phyloP scores from a whole-genome alignment of 352 stramenopile species.

The Peronospora farinosa region DNA sequence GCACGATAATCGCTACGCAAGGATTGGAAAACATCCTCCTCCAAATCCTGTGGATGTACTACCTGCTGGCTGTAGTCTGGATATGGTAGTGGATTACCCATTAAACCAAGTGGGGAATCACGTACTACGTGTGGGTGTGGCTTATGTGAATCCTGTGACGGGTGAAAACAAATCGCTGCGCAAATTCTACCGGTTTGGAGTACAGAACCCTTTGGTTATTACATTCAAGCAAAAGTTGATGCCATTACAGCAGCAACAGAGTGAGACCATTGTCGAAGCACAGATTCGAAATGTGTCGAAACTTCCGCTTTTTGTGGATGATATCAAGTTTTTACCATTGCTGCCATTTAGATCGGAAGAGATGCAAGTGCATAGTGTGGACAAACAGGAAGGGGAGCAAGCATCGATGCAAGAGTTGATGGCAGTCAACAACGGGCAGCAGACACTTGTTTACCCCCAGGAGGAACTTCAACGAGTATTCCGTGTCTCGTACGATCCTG shows the following conservation, averaged over 20 bases:
- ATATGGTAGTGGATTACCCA: constrained; percentile 90
- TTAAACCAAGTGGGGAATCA: constrained; percentile 86
- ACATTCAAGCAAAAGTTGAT: constrained; percentile 64
- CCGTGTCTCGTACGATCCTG: constrained; percentile 38
- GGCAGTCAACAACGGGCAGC: constrained; percentile 20
- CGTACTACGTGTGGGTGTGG: constrained; percentile 73
- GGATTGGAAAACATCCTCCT: constrained; percentile 58
- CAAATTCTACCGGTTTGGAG: constrained; percentile 89
- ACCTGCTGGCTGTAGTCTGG: constrained; percentile 61
- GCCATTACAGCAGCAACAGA: constrained; percentile 21
- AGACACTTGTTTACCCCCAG: constrained; percentile 69
- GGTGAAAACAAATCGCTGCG: constrained; percentile 80
- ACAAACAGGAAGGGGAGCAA: constrained; percentile 6
- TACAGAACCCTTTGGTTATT: constrained; percentile 86
- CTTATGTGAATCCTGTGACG: constrained; percentile 67
- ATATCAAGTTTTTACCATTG: constrained; percentile 66
- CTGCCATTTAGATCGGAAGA: constrained; percentile 52
- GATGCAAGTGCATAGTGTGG: constrained; percentile 10
- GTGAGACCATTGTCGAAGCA: constrained; percentile 64
- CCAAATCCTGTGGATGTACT: constrained; percentile 75
- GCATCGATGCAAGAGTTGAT: constrained; percentile 29
- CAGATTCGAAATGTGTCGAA: constrained; percentile 83
- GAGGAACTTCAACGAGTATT: constrained; percentile 80
- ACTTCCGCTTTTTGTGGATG: constrained; percentile 72
- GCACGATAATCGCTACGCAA: constrained; percentile 67